Conservation (phyloP, 2,329 filamentous ascomycete genomes). For the Trichophyton verrucosum region DNA sequence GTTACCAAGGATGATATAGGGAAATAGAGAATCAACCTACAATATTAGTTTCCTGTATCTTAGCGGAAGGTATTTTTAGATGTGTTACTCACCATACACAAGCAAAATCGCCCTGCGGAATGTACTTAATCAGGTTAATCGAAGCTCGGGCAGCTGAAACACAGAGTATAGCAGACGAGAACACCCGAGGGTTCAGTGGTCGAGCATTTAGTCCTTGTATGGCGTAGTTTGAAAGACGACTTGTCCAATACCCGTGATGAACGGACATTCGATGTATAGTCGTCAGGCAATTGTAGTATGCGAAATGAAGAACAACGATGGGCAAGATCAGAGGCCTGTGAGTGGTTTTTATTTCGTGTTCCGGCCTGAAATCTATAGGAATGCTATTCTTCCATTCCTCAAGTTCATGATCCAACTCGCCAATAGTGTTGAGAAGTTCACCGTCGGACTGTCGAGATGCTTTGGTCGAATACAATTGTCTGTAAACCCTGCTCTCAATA, state of each 20-base stretch:
- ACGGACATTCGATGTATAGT: constrained; percentile 98
- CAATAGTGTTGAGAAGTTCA: constrained; percentile 87
- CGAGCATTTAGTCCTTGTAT: constrained; percentile 86
- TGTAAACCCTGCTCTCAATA: constrained; percentile 92
- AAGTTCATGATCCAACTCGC: constrained; percentile 76
- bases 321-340: constrained; percentile 91
- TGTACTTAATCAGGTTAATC: constrained; percentile 88
- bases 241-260: constrained; percentile 97
- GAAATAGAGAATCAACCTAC: constrained; percentile 82
- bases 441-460: constrained; percentile 85
- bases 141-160: constrained; percentile 86
- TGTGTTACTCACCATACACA: constrained; percentile 68
- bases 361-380: constrained; percentile 89
- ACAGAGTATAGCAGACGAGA: constrained; percentile 83
- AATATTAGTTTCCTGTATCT: constrained; percentile 5
- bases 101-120: constrained; percentile 85
- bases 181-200: constrained; percentile 84
- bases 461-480: constrained; percentile 79
- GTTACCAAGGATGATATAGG: constrained; percentile 91
- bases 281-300: constrained; percentile 94
- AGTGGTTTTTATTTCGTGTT: constrained; percentile 86
- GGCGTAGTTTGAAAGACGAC: constrained; percentile 82
- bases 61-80: background rate
- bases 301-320: constrained; percentile 86
- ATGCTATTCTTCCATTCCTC: constrained; percentile 97